phyloP scores from a whole-genome alignment of 2,329 filamentous ascomycete species.

The Xylaria sp. region DNA sequence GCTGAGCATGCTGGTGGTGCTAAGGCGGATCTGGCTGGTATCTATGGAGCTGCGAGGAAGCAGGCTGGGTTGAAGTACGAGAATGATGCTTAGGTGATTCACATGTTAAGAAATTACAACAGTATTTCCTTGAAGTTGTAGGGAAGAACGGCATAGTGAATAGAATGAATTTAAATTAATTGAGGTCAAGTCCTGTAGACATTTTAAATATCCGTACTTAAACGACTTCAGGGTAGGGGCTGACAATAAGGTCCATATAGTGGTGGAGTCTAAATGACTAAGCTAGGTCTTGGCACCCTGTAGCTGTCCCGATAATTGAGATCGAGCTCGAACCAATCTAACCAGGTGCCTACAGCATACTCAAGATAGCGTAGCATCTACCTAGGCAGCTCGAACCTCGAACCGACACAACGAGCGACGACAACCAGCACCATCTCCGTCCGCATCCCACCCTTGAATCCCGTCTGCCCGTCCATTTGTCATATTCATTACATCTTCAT shows the following conservation, averaged over 20 bases:
- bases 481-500: neutral
- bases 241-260: neutral
- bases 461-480: neutral
- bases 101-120: neutral
- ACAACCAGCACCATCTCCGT: conserved; percentile 5
- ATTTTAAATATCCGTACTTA: neutral
- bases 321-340: neutral
- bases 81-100: conserved; percentile 51
- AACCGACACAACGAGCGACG: conserved; percentile 16
- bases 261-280: neutral
- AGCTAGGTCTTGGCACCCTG: conserved; percentile 2
- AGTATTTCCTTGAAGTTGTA: neutral
- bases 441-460: neutral
- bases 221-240: neutral
- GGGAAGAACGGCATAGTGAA: neutral
- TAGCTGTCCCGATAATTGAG: neutral
- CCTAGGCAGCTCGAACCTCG: conserved; percentile 17
- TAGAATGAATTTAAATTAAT: neutral
- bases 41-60: conserved; percentile 80
- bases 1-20: conserved; percentile 69
- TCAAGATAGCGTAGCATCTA: neutral
- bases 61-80: conserved; percentile 78
- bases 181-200: neutral
- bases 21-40: conserved; percentile 78
- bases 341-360: neutral